Evolutionary conservation across 2,329 filamentous ascomycete species (phyloP), one percentile per base, ranked within the genome.

Genomic region (Fusarium nygamai): DNA sequence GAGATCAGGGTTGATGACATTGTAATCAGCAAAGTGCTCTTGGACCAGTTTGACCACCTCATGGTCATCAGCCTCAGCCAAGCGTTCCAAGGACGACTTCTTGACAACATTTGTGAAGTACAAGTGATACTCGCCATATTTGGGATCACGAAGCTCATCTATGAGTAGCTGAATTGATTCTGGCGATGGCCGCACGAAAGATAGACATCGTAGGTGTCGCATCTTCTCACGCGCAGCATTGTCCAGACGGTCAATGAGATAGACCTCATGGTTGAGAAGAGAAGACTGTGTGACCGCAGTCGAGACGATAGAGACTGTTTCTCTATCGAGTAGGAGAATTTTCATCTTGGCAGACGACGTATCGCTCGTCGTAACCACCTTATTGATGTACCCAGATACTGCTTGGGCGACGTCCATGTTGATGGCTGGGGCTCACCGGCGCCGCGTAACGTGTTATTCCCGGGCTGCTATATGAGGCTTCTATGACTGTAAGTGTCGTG

Each of bases 21-120:
- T 90, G 80, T 96, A 99, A 82, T 99, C 96, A 71, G 96, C 95
- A 82, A 98, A 99, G 81, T 97, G 94, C 84, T 99, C 96, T 80
- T 98, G 95, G 3, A 99, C 93, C 19, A 91, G 88, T 80, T 95
- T 97, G 74, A 99, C 96, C 41, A 99, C 94, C 84, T 99, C 97
- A 80, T 99, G 95, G 77, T 98, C 95, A 81, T 99, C 96, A 33
- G 96, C 95, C 86, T 99, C 97, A 39, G 96, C 96, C 48, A 99
- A 87, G 48, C 96, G 91, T 82, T 99, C 96, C 31, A 99, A 87
- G 0, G 96, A 94, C 5, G 96, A 98, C 84, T 99, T 99, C 83
- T 97, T 97, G 80, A 96, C 92, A 67, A 99, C 93, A 82, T 99
- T 99, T 86, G 95, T 98, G 83, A 99, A 98, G 83, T 97, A 98